These are phyloP conservation scores for Arachnomyces sp. DNA, from an alignment of 2,329 filamentous ascomycete species.

Conservation along the genomic window DNA sequence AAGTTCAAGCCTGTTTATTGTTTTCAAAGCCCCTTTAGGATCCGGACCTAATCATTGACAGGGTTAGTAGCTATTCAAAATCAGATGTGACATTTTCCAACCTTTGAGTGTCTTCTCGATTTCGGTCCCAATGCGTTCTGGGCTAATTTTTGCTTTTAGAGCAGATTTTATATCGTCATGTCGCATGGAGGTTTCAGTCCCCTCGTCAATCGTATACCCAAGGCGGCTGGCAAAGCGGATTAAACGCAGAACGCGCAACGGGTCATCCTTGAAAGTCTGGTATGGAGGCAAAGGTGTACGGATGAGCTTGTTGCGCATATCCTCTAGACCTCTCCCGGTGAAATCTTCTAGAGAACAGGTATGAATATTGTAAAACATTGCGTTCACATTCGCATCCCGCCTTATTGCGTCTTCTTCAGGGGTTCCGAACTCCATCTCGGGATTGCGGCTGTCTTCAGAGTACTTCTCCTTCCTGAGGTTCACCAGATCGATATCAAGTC, in stretches of 20 bases:
- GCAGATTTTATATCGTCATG: constrained; percentile 70
- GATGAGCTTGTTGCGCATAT: constrained; percentile 66
- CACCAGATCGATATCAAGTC: constrained; percentile 85
- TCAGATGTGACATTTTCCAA: constrained; percentile 19
- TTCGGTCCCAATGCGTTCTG: constrained; percentile 80
- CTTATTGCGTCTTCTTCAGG: constrained; percentile 82
- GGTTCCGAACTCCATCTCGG: constrained; percentile 87
- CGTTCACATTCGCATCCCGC: constrained; percentile 89
- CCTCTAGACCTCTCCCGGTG: constrained; percentile 62
- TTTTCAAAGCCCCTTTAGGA: constrained; percentile 29
- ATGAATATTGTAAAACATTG: constrained; percentile 90
- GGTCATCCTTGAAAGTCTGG: constrained; percentile 92
- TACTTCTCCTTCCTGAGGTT: constrained; percentile 92
- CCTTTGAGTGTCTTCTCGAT: constrained; percentile 85
- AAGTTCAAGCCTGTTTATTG: constrained; percentile 32
- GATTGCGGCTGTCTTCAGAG: constrained; percentile 78
- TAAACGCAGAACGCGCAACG: constrained; percentile 74
- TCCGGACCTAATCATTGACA: constrained; percentile 25
- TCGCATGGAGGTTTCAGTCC: constrained; percentile 66
- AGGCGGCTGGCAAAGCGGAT: constrained; percentile 86
- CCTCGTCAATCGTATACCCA: constrained; percentile 66
- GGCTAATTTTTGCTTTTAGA: constrained; percentile 80
- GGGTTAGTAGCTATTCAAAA: not conserved
- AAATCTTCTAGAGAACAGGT: constrained; percentile 76
- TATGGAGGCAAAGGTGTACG: constrained; percentile 79